Conservation (phyloP, 75 land plant genomes). For the Pseudotsuga menziesii region DNA sequence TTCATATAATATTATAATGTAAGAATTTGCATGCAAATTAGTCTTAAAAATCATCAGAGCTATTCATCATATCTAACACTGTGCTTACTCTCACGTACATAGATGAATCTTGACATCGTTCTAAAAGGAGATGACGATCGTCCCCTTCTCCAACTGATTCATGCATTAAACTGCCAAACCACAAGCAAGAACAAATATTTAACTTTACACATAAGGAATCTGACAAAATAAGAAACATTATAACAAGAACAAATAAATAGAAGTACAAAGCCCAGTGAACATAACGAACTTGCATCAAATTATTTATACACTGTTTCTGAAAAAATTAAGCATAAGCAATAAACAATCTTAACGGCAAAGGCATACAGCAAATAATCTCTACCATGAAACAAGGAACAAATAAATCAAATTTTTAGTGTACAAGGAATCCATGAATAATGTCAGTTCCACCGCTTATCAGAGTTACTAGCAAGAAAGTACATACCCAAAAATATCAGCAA, state of each 20-base stretch:
- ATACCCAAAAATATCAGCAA: conserved; percentile 95
- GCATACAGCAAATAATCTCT: conserved; percentile 6
- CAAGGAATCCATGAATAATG: neutral
- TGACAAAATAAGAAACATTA: neutral
- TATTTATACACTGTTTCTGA: neutral
- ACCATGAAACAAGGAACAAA: neutral
- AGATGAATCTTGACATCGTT: conserved; percentile 68
- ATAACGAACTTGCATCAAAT: neutral
- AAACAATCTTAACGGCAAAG: neutral
- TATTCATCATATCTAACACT: neutral
- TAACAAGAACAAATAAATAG: neutral
- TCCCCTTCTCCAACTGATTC: conserved; percentile 95
- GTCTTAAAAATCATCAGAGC: neutral
- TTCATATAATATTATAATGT: neutral
- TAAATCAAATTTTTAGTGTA: neutral
- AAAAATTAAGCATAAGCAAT: neutral
- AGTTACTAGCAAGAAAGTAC: conserved; percentile 6
- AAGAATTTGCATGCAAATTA: neutral
- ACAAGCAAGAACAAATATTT: neutral
- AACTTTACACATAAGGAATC: neutral
- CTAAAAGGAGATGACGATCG: conserved; percentile 65
- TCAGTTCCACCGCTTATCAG: neutral
- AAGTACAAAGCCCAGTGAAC: neutral
- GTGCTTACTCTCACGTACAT: conserved; percentile 50
- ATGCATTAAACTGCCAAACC: conserved; percentile 68